These are phyloP conservation scores for Volvariella volvacea DNA, from an alignment of 1,284 basidiomycete genomes.

Conservation along the genomic window DNA sequence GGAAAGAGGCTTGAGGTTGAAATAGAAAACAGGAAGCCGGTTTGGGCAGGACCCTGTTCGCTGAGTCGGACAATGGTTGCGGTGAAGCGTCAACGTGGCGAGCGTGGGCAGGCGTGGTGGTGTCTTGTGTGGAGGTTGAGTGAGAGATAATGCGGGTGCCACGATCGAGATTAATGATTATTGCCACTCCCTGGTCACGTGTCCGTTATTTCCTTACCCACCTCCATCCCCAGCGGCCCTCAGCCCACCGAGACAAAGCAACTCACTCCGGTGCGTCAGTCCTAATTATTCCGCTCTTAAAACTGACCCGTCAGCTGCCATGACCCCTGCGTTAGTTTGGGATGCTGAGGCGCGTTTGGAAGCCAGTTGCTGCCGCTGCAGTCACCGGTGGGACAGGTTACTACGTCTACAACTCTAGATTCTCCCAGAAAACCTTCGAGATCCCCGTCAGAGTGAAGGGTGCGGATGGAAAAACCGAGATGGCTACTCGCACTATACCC, in stretches of 20 bases:
- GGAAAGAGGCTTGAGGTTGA: background rate
- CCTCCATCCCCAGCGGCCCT: no score
- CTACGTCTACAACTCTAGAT: slow-evolving; percentile 32
- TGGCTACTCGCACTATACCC: slow-evolving; percentile 45
- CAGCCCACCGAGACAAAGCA: no score
- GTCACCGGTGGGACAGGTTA: slow-evolving; percentile 45
- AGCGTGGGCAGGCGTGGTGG: no score
- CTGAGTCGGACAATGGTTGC: slow-evolving; percentile 12
- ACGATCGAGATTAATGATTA: no score
- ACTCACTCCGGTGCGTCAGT: no score
- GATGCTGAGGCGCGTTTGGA: slow-evolving; percentile 66
- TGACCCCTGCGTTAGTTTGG: background rate
- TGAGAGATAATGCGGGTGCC: no score
- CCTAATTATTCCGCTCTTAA: no score
- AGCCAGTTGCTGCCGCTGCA: slow-evolving; percentile 44
- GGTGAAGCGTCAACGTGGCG: background rate
- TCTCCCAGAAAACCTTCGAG: slow-evolving; percentile 42
- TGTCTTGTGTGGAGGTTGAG: no score
- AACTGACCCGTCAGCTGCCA: background rate
- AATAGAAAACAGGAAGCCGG: slow-evolving; percentile 2
- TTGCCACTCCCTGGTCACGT: no score
- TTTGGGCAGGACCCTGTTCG: slow-evolving; percentile 14
- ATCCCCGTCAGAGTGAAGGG: slow-evolving; percentile 47
- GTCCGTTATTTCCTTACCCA: no score
- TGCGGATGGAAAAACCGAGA: slow-evolving; percentile 52